Evolutionary conservation across 805 yeast species (phyloP).

Genomic region (Lipomyces kockii): DNA sequence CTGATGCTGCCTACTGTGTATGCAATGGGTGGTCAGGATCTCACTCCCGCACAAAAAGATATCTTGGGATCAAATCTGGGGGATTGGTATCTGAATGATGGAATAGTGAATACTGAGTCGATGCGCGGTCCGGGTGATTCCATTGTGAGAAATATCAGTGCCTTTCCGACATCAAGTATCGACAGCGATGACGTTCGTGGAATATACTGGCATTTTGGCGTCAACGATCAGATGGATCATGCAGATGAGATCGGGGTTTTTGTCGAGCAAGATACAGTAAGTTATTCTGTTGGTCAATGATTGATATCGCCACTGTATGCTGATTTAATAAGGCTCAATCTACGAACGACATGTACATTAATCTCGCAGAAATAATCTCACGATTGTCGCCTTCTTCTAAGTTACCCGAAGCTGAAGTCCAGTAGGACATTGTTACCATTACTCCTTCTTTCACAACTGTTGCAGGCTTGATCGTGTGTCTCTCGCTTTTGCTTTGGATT

Average conservation of each 20-base stretch:
- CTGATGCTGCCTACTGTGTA: not conserved
- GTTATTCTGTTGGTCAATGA: not conserved
- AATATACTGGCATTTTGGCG: not conserved
- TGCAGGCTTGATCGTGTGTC: no score
- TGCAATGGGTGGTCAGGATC: constrained; percentile 1
- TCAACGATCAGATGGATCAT: constrained; percentile 1
- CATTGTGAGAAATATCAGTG: not conserved
- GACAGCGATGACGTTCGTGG: not conserved
- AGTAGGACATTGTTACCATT: no score
- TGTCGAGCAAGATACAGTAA: not conserved
- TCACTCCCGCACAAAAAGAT: not conserved
- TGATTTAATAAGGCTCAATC: no score
- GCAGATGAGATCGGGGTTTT: not conserved
- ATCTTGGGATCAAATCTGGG: not conserved
- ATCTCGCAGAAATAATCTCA: no score
- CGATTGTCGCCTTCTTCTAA: no score
- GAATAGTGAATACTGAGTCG: constrained; percentile 1
- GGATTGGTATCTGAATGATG: constrained; percentile 4
- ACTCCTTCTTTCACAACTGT: no score
- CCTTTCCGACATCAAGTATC: not conserved
- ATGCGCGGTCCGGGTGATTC: constrained; percentile 5
- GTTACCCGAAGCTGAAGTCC: no score
- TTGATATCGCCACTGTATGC: no score
- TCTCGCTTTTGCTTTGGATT: no score
- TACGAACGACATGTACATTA: no score